Base-by-base conservation (phyloP, 352 stramenopile species). In the Blastocystis sp. region DNA sequence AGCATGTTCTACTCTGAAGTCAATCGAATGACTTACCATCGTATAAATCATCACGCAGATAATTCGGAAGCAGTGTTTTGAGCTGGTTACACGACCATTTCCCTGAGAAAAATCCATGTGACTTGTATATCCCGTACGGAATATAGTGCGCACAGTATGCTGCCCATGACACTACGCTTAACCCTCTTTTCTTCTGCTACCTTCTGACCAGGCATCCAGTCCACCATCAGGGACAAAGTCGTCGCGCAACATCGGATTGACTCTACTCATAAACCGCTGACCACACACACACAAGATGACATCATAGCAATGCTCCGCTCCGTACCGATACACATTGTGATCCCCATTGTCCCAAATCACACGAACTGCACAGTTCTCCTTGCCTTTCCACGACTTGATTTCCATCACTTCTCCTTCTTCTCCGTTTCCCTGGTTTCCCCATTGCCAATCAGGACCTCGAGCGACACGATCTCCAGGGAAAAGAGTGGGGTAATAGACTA, bases 251-350 rank as follows among this genome's bases (percentile, higher is more conserved):
- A 53, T 53, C 15, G 54, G 61, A 73, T 73, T 84, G 11, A 39
- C 47, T 84, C 54, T 84, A 84, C n/a, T 13, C 15, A n/a, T 29
- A 29, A 43, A 23, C 37, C 7, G 26, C 39, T 26, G 15, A 6
- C 53, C 3, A 84, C 50, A 69, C 18, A 7, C 2, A 20, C 6
- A 84, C 75, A 50, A 29, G 34, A 84, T 73, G 23, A 84, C 75
- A 69, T 84, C 75, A 73, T 70, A 84, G 43, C 77, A 77, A 18
- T 75, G 13, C 0, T 88, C 77, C 34, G 77, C 77, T 34, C 77
- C 77, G 62, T 88, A 88, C 18, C 77, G 77, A 63, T 88, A 88
- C 64, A 88, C 43, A 41, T 88, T 88, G 37, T 76, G 50, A 26
- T 88, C 77, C 18, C 56, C 75, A 26, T 73, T 53, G 26, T 84